Base-by-base conservation (phyloP, 2,329 filamentous ascomycete species). In the Balansia obtecta region DNA sequence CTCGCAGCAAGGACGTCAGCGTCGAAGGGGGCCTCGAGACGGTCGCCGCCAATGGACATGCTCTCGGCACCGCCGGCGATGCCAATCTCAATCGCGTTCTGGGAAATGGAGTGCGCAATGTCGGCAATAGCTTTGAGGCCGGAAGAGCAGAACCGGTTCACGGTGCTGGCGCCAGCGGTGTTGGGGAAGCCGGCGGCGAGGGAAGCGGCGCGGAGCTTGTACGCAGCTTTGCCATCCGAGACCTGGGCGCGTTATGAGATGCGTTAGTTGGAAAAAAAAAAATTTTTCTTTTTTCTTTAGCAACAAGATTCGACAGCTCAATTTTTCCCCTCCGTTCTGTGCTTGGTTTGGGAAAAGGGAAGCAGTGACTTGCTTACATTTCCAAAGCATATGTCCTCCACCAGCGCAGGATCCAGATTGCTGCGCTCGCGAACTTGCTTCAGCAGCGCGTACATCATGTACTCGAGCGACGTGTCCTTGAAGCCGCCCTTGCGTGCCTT, bases 131-230 rank as follows among this genome's bases (percentile, higher is more conserved):
- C 90, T 71, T 96, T 94, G 57, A 98, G 83, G 37, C 93, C 93
- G 0, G 90, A 96, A 38, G 88, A 94, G 77, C 93, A 98, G 82
- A 98, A 97, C 54, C 93, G 85, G 76, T 97, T 97, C 52, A 95
- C 77, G 42, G 85, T 83, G 42, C 79, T 90, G 56, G 86, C 88
- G 56, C 82, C 80, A 46, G 87, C 78, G 7, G 91, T 96, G 73
- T 93, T 90, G 58, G 93, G 90, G 74, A 93, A 95, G 59, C 93
- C 93, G 52, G 93, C 93, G 45, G 88, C 87, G 55, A 97, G 85
- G 55, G 86, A 77, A 44, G 93, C 88, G 48, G 90, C 88, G 60
- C 93, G 91, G 62, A 86, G 74, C 68, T 94, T 91, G 79, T 96
- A 96, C 51, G 91, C 82, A 51, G 90, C 87, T 68, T 93, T 91